These are phyloP conservation scores for Dacryopinax spathularia DNA, from an alignment of 768 basidiomycete species.

Conservation along the genomic window DNA sequence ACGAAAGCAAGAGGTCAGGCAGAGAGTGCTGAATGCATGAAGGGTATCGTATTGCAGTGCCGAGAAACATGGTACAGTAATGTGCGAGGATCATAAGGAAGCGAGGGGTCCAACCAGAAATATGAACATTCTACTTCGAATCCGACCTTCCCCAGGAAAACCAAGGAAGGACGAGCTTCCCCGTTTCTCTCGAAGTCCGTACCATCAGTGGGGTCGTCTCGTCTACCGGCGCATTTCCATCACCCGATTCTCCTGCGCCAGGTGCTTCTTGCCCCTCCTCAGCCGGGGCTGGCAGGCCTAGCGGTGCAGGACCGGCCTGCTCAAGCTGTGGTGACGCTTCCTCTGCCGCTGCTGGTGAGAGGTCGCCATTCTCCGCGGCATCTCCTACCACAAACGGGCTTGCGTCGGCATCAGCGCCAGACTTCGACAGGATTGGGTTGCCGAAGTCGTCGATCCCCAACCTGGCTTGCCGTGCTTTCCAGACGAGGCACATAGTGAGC, in stretches of 20 bases:
- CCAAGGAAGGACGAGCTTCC: background rate
- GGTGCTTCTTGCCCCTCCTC: background rate
- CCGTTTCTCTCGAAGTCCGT: background rate
- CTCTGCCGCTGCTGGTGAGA: background rate
- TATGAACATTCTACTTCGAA: too few species aligned
- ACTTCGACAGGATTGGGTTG: constrained; percentile 38
- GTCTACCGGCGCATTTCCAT: background rate
- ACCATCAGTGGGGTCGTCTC: background rate
- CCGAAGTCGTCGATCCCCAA: constrained; percentile 87
- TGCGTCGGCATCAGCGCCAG: too few species aligned
- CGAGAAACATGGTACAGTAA: too few species aligned
- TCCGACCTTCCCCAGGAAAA: background rate
- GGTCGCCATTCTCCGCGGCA: background rate
- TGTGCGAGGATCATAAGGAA: too few species aligned
- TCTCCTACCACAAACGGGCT: too few species aligned
- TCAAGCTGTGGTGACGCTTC: background rate
- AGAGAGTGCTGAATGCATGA: too few species aligned
- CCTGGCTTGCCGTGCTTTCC: constrained; percentile 63
- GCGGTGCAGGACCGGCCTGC: background rate
- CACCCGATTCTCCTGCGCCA: background rate
- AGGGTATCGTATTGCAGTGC: too few species aligned
- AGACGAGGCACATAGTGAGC: constrained; percentile 70
- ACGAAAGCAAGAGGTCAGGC: too few species aligned
- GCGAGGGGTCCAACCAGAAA: too few species aligned
- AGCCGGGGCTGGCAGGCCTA: background rate